Percentiles rank a stretch among this genome's conserved stretches.
phyloP scores from a whole-genome alignment of 129 eudicot genomes.

The Helianthus annuus region HanXRQr2.0-SUNRISE NC_035441.2:108176755-108177254 shows the following conservation, averaged over 20 bases:
- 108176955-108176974: neutral
- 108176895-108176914: constrained; percentile 92
- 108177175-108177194: constrained; percentile 1
- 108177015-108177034: neutral
- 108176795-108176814: constrained; percentile 94
- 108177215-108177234: neutral
- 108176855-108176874: constrained; percentile 93
- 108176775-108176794: constrained; percentile 82
- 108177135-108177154: too few relatives aligned
- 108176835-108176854: constrained; percentile 98
- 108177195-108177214: neutral
- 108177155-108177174: neutral
- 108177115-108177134: too few relatives aligned
- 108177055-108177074: neutral
- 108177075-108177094: too few relatives aligned
- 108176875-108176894: constrained; percentile 86
- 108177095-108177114: too few relatives aligned
- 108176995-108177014: neutral
- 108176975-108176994: neutral
- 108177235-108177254: neutral
- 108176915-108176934: constrained; percentile 90
- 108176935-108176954: constrained; percentile 78
- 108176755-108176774: constrained; percentile 91
- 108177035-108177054: neutral
- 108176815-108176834: constrained; percentile 65